Conservation (phyloP, 768 basidiomycete species). For the Termitomyces sp. region DNA sequence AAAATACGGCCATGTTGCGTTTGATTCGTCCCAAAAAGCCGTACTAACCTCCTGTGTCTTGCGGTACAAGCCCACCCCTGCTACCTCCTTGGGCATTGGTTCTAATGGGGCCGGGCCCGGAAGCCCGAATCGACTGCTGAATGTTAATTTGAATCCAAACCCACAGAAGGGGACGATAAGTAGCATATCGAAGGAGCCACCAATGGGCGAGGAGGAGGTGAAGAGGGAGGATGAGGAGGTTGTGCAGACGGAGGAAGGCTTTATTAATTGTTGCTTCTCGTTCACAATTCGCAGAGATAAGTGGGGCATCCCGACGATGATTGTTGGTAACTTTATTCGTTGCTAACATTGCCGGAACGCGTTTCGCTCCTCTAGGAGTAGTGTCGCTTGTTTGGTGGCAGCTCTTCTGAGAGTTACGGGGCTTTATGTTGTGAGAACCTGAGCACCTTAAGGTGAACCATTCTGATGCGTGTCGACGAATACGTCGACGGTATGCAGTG, state of each 20-base stretch:
- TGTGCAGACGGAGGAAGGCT: slow-evolving; percentile 56
- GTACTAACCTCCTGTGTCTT: slow-evolving; percentile 90
- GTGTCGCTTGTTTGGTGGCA: not conserved
- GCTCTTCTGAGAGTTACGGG: not conserved
- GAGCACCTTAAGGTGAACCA: too few species aligned
- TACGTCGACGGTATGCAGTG: too few species aligned
- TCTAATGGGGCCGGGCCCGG: not conserved
- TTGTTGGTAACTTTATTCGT: slow-evolving; percentile 85
- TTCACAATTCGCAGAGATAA: slow-evolving; percentile 84
- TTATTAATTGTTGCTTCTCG: slow-evolving; percentile 87
- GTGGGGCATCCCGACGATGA: slow-evolving; percentile 87
- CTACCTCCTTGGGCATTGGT: slow-evolving; percentile 21
- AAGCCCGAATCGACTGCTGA: slow-evolving; percentile 2
- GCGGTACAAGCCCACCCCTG: slow-evolving; percentile 62
- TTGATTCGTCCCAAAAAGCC: slow-evolving; percentile 89
- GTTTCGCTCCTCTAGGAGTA: not conserved
- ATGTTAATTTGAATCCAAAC: slow-evolving; percentile 4
- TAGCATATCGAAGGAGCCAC: not conserved
- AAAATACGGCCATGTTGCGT: slow-evolving; percentile 95
- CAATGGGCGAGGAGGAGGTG: slow-evolving; percentile 19
- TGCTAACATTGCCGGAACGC: slow-evolving; percentile 32
- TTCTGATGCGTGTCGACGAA: too few species aligned
- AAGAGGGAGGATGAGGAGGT: slow-evolving; percentile 24
- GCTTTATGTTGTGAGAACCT: too few species aligned
- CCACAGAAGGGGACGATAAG: slow-evolving; percentile 5